Evolutionary conservation across 2,329 filamentous ascomycete species (phyloP).

Genomic region (Colletotrichum theobromicola): DNA sequence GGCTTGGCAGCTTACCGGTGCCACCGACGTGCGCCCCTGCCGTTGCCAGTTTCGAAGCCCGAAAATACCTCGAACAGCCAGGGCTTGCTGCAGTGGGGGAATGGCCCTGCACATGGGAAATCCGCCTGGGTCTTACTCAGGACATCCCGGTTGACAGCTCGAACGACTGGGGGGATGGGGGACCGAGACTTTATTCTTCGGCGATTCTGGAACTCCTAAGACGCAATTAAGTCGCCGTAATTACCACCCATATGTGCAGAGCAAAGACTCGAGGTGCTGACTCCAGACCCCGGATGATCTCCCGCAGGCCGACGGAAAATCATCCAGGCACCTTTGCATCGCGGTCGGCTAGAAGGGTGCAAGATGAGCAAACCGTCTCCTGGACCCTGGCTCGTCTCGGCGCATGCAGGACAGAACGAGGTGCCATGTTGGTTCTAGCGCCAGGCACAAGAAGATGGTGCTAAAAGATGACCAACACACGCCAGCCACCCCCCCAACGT

Average conservation of each 20-base stretch:
- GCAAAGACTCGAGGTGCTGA: background rate
- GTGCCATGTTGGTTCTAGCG: background rate
- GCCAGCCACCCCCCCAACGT: background rate
- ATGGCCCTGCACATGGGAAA: background rate
- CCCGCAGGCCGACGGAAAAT: background rate
- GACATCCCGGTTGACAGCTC: background rate
- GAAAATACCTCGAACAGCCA: background rate
- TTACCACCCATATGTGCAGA: background rate
- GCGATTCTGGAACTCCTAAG: background rate
- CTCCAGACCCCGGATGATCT: background rate
- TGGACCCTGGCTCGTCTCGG: background rate
- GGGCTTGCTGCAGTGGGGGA: background rate
- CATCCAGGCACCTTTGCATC: background rate
- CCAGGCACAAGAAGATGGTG: background rate
- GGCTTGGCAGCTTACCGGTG: constrained; percentile 9
- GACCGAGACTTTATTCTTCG: background rate
- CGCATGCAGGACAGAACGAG: background rate
- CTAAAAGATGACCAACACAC: background rate
- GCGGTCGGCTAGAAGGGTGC: background rate
- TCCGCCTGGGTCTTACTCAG: background rate
- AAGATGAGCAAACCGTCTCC: background rate
- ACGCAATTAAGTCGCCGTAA: background rate
- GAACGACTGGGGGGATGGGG: background rate
- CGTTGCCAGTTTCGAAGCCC: background rate
- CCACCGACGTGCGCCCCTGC: background rate